Evolutionary conservation across 371 early-diverging fungal genomes (phyloP), one percentile per base, ranked within the genome.

Genomic region (Mucor mucedo): DNA sequence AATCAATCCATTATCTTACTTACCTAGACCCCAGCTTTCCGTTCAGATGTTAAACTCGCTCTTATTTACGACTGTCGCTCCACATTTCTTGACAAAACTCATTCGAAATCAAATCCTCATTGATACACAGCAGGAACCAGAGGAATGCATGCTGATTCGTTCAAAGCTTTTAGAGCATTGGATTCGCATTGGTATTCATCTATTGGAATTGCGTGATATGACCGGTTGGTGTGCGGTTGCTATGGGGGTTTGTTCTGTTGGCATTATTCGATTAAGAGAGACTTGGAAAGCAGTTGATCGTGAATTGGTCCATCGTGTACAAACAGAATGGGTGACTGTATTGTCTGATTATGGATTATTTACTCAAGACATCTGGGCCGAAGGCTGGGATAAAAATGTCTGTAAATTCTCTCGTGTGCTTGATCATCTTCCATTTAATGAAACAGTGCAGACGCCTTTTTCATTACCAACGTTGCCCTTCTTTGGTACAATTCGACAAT

Each of bases 201-300:
- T 89, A 45, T 67, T 86, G 0, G 47, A 63, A 1, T 62, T 90
- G 16, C 89, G 91, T 28, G 93, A 93, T 57, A 86, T 89, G 70
- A 80, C 86, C 1, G 83, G 89, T 16, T 93, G 91, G 87, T 78
- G 87, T 38, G 89, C 92, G 1, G 83, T 93, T 33, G 91, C 92
- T 5, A 82, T 83, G 56, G 92, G 87, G 1, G 68, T 93, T 1
- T 91, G 92, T 38, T 87, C 89, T 5, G 86, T 91, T 9, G 89
- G 87, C 8, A 80, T 93, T 21, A 78, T 86, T 6, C 84, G 93
- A 16, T 68, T 93, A 45, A 82, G 86, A 53, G 92, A 93, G 63
- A 84, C 91, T 1, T 93, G 93, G 93, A 85, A 86, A 30, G 75
- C 83, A 2, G 87, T 92, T 0, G 80, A 85, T 27, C 70, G 84